Conservation (phyloP, 805 yeast genomes). For the Wickerhamiella siamensis region DNA sequence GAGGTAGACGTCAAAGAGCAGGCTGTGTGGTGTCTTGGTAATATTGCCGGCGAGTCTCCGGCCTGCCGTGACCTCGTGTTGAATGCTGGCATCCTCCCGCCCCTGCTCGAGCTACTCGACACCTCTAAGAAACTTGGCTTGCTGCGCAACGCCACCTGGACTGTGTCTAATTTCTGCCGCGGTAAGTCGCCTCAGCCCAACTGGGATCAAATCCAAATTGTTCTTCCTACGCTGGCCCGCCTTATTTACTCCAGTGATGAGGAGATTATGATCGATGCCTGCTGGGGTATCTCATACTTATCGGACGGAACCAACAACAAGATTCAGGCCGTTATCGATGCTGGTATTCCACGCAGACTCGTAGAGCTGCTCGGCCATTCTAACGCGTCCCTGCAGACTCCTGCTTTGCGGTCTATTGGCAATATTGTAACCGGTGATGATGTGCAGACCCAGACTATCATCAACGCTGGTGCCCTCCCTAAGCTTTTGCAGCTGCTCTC, state of each 20-base stretch:
- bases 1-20: conserved; percentile 92
- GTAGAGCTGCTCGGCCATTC: conserved; percentile 82
- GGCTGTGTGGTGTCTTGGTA: conserved; percentile 98
- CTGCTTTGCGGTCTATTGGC: conserved; percentile 94
- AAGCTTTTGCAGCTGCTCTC: conserved; percentile 68
- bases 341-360: conserved; percentile 83
- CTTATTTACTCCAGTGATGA: conserved; percentile 80
- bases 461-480: conserved; percentile 80
- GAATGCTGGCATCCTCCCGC: conserved; percentile 74
- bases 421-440: conserved; percentile 97
- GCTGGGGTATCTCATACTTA: conserved; percentile 95
- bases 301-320: conserved; percentile 88
- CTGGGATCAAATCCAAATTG: conserved; percentile 75
- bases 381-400: conserved; percentile 81
- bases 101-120: conserved; percentile 64
- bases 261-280: conserved; percentile 91
- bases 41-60: conserved; percentile 95
- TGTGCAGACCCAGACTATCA: conserved; percentile 84
- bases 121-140: conserved; percentile 68
- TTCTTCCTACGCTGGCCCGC: conserved; percentile 83
- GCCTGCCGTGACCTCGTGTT: conserved; percentile 80
- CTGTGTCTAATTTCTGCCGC: conserved; percentile 87
- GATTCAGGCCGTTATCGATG: conserved; percentile 93
- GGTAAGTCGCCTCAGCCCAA: conserved; percentile 95
- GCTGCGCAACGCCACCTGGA: conserved; percentile 96